These are phyloP conservation scores for Stemphylium beticola DNA, from an alignment of 2,329 filamentous ascomycete species.

Conservation along the genomic window DNA sequence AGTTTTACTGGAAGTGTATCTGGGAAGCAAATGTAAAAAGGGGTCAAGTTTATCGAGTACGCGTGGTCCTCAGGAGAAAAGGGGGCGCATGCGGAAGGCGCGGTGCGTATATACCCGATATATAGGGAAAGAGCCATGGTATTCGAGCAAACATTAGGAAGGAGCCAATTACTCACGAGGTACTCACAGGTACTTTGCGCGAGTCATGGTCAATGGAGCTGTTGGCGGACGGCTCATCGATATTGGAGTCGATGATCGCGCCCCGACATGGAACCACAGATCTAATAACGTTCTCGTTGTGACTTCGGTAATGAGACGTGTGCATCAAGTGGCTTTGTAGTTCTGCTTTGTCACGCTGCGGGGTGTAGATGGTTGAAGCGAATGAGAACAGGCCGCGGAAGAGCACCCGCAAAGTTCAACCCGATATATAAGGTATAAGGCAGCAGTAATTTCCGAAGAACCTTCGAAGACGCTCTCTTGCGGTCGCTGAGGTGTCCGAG, in stretches of 20 bases:
- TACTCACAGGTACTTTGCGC: constrained; percentile 40
- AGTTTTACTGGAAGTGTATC: no score
- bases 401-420: no score
- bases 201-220: no score
- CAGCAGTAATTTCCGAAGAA: constrained; percentile 12
- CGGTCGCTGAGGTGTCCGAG: not conserved
- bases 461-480: not conserved
- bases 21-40: no score
- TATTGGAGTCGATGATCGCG: no score
- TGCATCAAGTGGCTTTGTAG: constrained; percentile 29
- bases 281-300: constrained; percentile 52
- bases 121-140: constrained; percentile 31
- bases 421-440: no score
- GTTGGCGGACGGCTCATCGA: no score
- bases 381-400: not conserved
- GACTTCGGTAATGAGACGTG: constrained; percentile 58
- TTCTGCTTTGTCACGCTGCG: not conserved
- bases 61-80: no score
- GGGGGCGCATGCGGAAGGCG: no score
- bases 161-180: not conserved
- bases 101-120: constrained; percentile 23
- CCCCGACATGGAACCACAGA: no score
- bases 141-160: not conserved
- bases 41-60: no score
- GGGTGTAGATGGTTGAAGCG: constrained; percentile 29